These are phyloP conservation scores for Phytopythium kandeliae DNA, from an alignment of 352 stramenopile genomes.

Conservation along the genomic window DNA sequence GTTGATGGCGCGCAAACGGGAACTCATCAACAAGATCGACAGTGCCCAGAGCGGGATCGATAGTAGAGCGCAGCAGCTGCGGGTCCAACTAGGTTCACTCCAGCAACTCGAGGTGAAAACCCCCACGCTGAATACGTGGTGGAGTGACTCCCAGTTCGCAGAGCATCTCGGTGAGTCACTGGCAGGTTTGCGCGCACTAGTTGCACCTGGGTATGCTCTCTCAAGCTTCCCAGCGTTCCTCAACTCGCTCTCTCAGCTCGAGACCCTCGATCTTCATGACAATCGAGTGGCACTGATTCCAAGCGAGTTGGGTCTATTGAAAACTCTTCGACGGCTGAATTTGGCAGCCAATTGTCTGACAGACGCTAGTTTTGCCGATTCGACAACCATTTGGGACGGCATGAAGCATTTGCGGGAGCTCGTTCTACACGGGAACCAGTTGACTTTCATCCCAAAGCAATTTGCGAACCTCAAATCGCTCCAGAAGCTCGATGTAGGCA, in stretches of 20 bases:
- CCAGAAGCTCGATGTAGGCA: conserved; percentile 14
- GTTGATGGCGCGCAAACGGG: conserved; percentile 15
- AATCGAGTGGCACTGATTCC: conserved; percentile 22
- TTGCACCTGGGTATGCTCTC: conserved; percentile 11
- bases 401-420: conserved; percentile 13
- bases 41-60: conserved; percentile 3
- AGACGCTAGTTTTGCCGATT: conserved; percentile 19
- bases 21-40: conserved; percentile 19
- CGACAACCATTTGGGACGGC: conserved; percentile 12
- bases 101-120: not conserved
- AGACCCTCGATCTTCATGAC: conserved; percentile 19
- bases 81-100: not conserved
- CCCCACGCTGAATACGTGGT: conserved; percentile 3
- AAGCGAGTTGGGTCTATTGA: conserved; percentile 10
- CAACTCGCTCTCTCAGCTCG: conserved; percentile 14
- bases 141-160: not conserved
- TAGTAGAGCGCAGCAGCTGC: conserved; percentile 3
- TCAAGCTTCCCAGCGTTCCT: conserved; percentile 14
- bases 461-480: conserved; percentile 15
- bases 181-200: conserved; percentile 9
- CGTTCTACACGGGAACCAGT: conserved; percentile 12
- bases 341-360: conserved; percentile 35
- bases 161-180: conserved; percentile 11
- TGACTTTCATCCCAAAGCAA: conserved; percentile 13
- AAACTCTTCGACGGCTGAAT: conserved; percentile 19